phyloP scores from a whole-genome alignment of 1,284 basidiomycete genomes.

The Macrocybe sp. region DNA sequence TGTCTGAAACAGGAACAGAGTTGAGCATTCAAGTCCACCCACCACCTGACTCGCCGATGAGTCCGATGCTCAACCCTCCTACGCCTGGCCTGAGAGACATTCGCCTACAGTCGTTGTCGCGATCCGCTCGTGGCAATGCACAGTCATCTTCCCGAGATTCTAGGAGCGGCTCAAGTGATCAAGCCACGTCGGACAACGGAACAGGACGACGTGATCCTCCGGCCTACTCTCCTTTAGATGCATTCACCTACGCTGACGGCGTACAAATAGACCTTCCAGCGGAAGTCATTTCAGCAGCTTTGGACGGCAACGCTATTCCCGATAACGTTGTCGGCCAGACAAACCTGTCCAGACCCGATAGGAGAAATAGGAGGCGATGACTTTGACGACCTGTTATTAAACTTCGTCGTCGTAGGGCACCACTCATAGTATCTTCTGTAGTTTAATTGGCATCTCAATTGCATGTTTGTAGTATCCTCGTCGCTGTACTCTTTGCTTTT shows the following conservation, averaged over 20 bases:
- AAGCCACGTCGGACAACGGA: not conserved
- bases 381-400: too few species aligned
- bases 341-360: conserved; percentile 44
- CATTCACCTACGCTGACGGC: conserved; percentile 73
- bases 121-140: conserved; percentile 7
- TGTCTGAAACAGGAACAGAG: conserved; percentile 57
- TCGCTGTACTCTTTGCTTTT: too few species aligned
- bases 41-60: conserved; percentile 70
- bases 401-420: too few species aligned
- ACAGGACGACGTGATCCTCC: conserved; percentile 48
- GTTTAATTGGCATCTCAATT: too few species aligned
- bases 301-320: conserved; percentile 65
- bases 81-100: conserved; percentile 77
- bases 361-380: conserved; percentile 54
- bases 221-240: conserved; percentile 78
- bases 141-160: too few species aligned
- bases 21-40: conserved; percentile 64
- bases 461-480: too few species aligned
- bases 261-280: conserved; percentile 80
- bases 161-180: conserved; percentile 12
- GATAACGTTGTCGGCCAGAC: conserved; percentile 26
- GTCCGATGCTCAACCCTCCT: conserved; percentile 69
- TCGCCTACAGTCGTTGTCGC: conserved; percentile 62
- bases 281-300: conserved; percentile 74
- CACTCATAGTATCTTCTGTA: too few species aligned